Evolutionary conservation across 805 yeast species (phyloP), one percentile per base, ranked within the genome.

Genomic region (Cyberlindnera maclurae): DNA sequence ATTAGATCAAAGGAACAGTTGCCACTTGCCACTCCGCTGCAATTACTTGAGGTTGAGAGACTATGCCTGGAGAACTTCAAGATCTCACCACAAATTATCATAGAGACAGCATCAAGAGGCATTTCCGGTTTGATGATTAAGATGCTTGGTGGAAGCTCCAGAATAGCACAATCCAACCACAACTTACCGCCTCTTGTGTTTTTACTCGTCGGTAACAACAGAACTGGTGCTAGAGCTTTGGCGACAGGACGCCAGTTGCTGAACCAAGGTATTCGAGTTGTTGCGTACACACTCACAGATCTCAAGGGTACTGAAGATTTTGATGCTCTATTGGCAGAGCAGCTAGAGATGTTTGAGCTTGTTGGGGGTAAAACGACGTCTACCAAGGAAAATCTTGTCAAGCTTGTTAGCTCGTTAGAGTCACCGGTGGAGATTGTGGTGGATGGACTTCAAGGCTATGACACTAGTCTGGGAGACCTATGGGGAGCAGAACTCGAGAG

Each of bases 371-470:
- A 80, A 47, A 74, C 61, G 30, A 61, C 59, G 15, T 53, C 61
- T 9, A 36, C 37, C 9, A 38, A 48, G 20, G 65, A 49, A 15
- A 71, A 54, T 32, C 62, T 67, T 54, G 65, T 54, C 40, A 58
- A 34, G 17, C 58, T 60, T 28, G 57, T 66, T 47, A 64, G 56
- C 11, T 70, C 71, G 40, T 61, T 78, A 29, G 83, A 80, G 33
- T 72, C 85, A 2, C 93, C 95, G 0, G 76, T 84, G 12, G 95
- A 87, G 54, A 65, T 88, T 43, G 72, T 87, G 9, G 54, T 88
- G 15, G 97, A 88, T 58, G 93, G 88, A 1, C 65, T 88, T 49
- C 95, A 84, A 55, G 96, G 96, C 1, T 81, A 75, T 47, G 93
- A 85, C 49, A 73, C 77, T 17, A 82, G 74, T 39, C 59, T 84